Evolutionary conservation across 2,329 filamentous ascomycete species (phyloP).

Genomic region (Ascochyta fabae): DNA sequence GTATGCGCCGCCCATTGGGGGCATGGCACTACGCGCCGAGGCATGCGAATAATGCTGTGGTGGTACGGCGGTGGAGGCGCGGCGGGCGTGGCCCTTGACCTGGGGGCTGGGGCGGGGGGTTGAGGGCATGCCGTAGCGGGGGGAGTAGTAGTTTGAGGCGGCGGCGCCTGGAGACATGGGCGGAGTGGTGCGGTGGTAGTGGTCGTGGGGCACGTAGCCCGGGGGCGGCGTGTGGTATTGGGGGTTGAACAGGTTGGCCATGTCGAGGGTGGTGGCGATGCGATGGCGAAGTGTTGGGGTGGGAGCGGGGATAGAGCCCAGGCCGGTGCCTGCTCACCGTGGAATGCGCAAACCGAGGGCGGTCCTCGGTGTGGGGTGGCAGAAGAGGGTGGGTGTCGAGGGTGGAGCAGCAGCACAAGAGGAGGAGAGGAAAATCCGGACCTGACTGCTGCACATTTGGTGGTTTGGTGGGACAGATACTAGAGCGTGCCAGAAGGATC

Average conservation of each 20-base stretch:
- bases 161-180: conserved; percentile 56
- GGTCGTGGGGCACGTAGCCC: conserved; percentile 48
- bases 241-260: conserved; percentile 36
- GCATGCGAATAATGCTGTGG: conserved; percentile 52
- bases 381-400: conserved; percentile 27
- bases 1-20: conserved; percentile 52
- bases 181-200: conserved; percentile 42
- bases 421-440: conserved; percentile 35
- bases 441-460: conserved; percentile 49
- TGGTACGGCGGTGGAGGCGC: conserved; percentile 60
- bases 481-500: conserved; percentile 46
- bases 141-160: conserved; percentile 59
- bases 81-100: conserved; percentile 58
- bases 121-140: conserved; percentile 58
- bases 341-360: conserved; percentile 39
- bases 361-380: conserved; percentile 30
- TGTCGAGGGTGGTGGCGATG: conserved; percentile 11
- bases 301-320: conserved; percentile 26
- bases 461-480: conserved; percentile 17
- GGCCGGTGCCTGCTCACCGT: conserved; percentile 45
- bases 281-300: conserved; percentile 8
- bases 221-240: conserved; percentile 46
- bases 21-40: conserved; percentile 46
- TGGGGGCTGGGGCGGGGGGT: conserved; percentile 55
- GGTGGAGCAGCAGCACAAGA: conserved; percentile 42